phyloP scores from a whole-genome alignment of 2,329 filamentous ascomycete genomes.

The Lasiodiplodia gonubiensis region DNA sequence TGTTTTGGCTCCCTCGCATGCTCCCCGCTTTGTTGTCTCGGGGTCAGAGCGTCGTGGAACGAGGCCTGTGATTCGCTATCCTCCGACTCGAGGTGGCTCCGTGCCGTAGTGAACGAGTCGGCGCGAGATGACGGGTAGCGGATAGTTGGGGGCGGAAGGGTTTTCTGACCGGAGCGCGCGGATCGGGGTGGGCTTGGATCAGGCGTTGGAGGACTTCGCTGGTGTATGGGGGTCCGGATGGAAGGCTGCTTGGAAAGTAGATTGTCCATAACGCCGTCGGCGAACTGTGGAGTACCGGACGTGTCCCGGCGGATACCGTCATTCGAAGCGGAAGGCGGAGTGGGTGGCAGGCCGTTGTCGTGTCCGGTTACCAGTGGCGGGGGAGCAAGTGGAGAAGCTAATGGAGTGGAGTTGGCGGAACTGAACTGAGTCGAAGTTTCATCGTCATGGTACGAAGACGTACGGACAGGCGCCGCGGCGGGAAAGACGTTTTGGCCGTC shows the following conservation, averaged over 20 bases:
- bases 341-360: slow-evolving; percentile 51
- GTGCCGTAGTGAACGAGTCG: slow-evolving; percentile 55
- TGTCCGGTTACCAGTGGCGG: slow-evolving; percentile 34
- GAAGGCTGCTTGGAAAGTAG: slow-evolving; percentile 48
- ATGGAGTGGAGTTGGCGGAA: slow-evolving; percentile 35
- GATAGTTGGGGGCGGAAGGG: slow-evolving; percentile 34
- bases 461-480: slow-evolving; percentile 36
- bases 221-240: slow-evolving; percentile 49
- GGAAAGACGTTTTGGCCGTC: slow-evolving; percentile 36
- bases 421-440: slow-evolving; percentile 38
- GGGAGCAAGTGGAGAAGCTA: slow-evolving; percentile 36
- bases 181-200: slow-evolving; percentile 46
- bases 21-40: slow-evolving; percentile 30
- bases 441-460: slow-evolving; percentile 34
- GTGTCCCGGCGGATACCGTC: slow-evolving; percentile 36
- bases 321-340: slow-evolving; percentile 50
- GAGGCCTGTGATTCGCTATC: slow-evolving; percentile 41
- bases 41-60: slow-evolving; percentile 37
- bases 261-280: slow-evolving; percentile 48
- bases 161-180: slow-evolving; percentile 27
- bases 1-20: slow-evolving; percentile 32
- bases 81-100: slow-evolving; percentile 48
- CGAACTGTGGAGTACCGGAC: slow-evolving; percentile 42
- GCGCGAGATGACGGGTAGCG: slow-evolving; percentile 50
- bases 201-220: slow-evolving; percentile 47